phyloP scores from a whole-genome alignment of 768 basidiomycete species.

The Mycena kentingensis region DNA sequence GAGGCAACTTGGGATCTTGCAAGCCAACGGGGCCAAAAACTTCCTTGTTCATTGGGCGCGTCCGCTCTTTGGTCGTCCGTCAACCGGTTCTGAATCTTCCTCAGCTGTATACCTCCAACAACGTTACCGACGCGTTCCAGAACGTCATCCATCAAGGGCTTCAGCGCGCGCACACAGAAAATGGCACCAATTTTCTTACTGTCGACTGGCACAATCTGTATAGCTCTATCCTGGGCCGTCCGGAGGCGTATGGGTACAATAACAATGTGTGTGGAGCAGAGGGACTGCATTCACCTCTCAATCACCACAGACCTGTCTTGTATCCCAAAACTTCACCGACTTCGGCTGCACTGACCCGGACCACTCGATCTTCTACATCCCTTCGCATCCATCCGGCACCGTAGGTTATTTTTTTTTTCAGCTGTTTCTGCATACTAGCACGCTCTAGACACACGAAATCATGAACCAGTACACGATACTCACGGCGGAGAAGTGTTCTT shows the following conservation, averaged over 20 bases:
- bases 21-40: conserved; percentile 24
- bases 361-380: conserved; percentile 22
- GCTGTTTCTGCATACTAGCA: background rate
- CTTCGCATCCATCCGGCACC: conserved; percentile 22
- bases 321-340: conserved; percentile 21
- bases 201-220: conserved; percentile 20
- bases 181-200: conserved; percentile 25
- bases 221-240: conserved; percentile 5
- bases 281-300: background rate
- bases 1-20: conserved; percentile 17
- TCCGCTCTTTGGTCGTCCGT: background rate
- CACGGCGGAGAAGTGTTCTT: conserved; percentile 11
- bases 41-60: conserved; percentile 23
- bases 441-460: conserved; percentile 18
- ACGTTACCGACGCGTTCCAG: conserved; percentile 21
- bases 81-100: background rate
- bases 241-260: conserved; percentile 20
- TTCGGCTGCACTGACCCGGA: conserved; percentile 25
- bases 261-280: conserved; percentile 7
- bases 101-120: conserved; percentile 13
- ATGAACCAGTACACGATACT: conserved; percentile 19
- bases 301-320: conserved; percentile 17
- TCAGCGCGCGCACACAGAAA: conserved; percentile 13
- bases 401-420: conserved; percentile 3
- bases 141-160: conserved; percentile 17